These are phyloP conservation scores for Primulina tabacum DNA, from an alignment of 257 asterid genomes.

Conservation along the genomic window DNA sequence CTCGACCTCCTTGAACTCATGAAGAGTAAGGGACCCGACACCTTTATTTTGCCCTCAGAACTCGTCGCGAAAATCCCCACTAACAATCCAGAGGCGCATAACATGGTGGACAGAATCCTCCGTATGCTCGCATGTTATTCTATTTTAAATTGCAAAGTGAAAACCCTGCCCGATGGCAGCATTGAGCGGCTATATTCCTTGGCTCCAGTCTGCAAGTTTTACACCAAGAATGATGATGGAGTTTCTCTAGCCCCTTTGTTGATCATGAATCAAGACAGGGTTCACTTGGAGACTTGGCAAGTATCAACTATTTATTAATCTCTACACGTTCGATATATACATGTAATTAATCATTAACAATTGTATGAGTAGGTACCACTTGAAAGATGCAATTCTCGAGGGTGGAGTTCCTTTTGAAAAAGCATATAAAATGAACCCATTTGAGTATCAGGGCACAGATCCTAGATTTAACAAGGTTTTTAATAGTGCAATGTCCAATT, in stretches of 20 bases:
- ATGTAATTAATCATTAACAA: too few relatives aligned
- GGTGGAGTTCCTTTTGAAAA: constrained; percentile 87
- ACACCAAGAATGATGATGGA: constrained; percentile 64
- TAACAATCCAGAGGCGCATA: constrained; percentile 43
- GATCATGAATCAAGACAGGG: constrained; percentile 82
- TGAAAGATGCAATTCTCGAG: constrained; percentile 82
- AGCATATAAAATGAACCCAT: constrained; percentile 82
- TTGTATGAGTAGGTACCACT: constrained; percentile 48
- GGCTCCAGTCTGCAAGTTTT: constrained; percentile 59
- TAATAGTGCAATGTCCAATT: constrained; percentile 77
- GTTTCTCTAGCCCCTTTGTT: constrained; percentile 65
- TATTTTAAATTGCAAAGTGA: constrained; percentile 46
- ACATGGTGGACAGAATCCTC: constrained; percentile 69
- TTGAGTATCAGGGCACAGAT: constrained; percentile 75
- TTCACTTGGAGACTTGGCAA: constrained; percentile 91
- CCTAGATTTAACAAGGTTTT: constrained; percentile 77
- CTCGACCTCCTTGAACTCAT: constrained; percentile 72
- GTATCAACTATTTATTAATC: too few relatives aligned
- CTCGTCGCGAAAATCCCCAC: constrained; percentile 55
- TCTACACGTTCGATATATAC: too few relatives aligned
- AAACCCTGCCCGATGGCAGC: constrained; percentile 37
- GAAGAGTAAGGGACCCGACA: constrained; percentile 57
- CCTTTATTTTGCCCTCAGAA: constrained; percentile 50
- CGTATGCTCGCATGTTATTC: constrained; percentile 60
- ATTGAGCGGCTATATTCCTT: constrained; percentile 55